phyloP scores from a whole-genome alignment of 371 early-diverging fungal species.

The Chytridium lagenaria region DNA sequence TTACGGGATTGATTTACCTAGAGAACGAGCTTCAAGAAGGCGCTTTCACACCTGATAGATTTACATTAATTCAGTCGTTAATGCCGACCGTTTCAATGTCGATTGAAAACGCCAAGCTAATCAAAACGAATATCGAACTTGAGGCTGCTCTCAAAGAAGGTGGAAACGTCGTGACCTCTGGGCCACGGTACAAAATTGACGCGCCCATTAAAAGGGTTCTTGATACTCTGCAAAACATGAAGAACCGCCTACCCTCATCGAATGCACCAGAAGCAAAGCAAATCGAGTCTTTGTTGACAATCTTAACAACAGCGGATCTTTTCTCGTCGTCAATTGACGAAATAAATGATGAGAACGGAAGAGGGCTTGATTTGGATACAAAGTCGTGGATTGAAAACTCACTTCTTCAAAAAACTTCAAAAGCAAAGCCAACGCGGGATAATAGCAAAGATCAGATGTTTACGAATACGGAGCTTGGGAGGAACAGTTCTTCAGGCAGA shows the following conservation, averaged over 20 bases:
- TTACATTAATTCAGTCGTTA: slow-evolving; percentile 49
- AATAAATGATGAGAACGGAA: slow-evolving; percentile 54
- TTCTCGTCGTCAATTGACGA: slow-evolving; percentile 58
- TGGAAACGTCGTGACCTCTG: slow-evolving; percentile 1
- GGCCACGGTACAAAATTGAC: slow-evolving; percentile 55
- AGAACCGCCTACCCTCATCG: slow-evolving; percentile 36
- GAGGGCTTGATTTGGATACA: slow-evolving; percentile 57
- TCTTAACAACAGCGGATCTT: slow-evolving; percentile 54
- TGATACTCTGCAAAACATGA: slow-evolving; percentile 49
- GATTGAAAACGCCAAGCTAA: slow-evolving; percentile 53
- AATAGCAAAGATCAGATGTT: slow-evolving; percentile 36
- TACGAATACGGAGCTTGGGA: not conserved
- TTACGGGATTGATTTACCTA: slow-evolving; percentile 52
- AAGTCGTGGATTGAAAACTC: slow-evolving; percentile 57
- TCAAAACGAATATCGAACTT: slow-evolving; percentile 50
- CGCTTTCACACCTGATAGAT: slow-evolving; percentile 46
- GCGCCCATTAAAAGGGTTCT: slow-evolving; percentile 57
- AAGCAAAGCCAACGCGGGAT: slow-evolving; percentile 17
- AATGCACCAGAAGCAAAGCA: slow-evolving; percentile 43
- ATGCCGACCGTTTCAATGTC: slow-evolving; percentile 55
- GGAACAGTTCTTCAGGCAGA: not conserved
- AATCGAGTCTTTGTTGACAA: slow-evolving; percentile 52
- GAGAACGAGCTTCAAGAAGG: slow-evolving; percentile 50
- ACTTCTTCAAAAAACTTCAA: slow-evolving; percentile 41
- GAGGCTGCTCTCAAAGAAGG: slow-evolving; percentile 42